Conservation (phyloP, 768 basidiomycete genomes). For the Xerocomus brunneocitrinus region DNA sequence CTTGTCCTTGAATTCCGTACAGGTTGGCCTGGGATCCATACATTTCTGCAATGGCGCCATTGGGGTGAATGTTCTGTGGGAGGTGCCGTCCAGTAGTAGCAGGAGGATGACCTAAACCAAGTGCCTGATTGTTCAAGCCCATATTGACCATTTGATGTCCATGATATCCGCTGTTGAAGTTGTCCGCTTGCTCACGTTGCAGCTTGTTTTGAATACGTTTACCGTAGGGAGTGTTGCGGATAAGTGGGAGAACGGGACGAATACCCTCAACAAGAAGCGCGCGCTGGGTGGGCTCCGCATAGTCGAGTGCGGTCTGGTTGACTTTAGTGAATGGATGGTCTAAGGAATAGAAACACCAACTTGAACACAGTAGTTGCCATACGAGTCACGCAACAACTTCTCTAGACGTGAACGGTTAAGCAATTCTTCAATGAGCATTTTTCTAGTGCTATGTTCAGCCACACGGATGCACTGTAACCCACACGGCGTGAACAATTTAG, state of each 20-base stretch:
- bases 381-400: constrained; percentile 93
- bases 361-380: constrained; percentile 94
- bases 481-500: not conserved
- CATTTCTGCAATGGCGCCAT: constrained; percentile 57
- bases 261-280: constrained; percentile 93
- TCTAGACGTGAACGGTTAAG: constrained; percentile 92
- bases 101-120: constrained; percentile 39
- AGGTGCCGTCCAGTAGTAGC: constrained; percentile 52
- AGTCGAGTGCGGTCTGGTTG: constrained; percentile 88
- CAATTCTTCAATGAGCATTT: constrained; percentile 91
- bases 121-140: constrained; percentile 50
- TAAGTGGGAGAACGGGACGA: constrained; percentile 95
- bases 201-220: constrained; percentile 99
- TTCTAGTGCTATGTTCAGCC: constrained; percentile 91
- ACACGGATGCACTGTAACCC: constrained; percentile 72
- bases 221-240: constrained; percentile 98
- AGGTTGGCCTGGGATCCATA: constrained; percentile 60
- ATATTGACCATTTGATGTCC: constrained; percentile 60
- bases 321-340: constrained; percentile 14
- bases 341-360: constrained; percentile 34
- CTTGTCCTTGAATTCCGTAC: constrained; percentile 56
- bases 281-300: constrained; percentile 92
- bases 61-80: constrained; percentile 47
- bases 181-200: constrained; percentile 87
- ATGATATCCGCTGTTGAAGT: constrained; percentile 52